Percentiles rank a stretch among this genome's conserved stretches.
phyloP scores from a whole-genome alignment of 495 filamentous ascomycete genomes.

The Tuber calosporum region DNA sequence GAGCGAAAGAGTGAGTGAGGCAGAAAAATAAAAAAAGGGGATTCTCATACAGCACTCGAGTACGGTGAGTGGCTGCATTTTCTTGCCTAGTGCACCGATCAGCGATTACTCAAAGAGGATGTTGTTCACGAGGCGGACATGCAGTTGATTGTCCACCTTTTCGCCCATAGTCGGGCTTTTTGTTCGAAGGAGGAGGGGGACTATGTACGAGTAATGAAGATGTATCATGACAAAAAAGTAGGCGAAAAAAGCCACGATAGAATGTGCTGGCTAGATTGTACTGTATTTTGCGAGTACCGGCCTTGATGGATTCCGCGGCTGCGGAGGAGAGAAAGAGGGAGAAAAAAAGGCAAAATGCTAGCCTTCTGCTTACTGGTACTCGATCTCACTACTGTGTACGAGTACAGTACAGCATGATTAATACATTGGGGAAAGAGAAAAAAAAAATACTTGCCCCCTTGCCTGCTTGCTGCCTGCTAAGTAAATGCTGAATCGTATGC shows the following conservation, averaged over 20 bases:
- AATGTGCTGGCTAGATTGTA: neutral
- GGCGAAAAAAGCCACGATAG: neutral
- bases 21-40: neutral
- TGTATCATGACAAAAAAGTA: neutral
- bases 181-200: slow-evolving; percentile 15
- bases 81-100: slow-evolving; percentile 7
- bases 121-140: slow-evolving; percentile 3
- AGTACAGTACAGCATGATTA: neutral
- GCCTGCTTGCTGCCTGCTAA: neutral
- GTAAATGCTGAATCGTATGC: neutral
- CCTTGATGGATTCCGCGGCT: neutral
- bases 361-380: neutral
- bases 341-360: neutral
- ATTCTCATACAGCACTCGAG: neutral
- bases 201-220: neutral
- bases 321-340: neutral
- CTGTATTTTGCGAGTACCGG: no score
- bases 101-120: slow-evolving; percentile 2
- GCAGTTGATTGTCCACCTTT: slow-evolving; percentile 19
- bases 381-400: neutral
- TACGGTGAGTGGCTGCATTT: slow-evolving; percentile 25
- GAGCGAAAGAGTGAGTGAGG: neutral
- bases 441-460: neutral
- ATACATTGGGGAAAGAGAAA: no score
- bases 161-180: slow-evolving; percentile 17